Evolutionary conservation across 2,329 filamentous ascomycete genomes (phyloP), one percentile per base, ranked within the genome.

Genomic region (Fusarium sp.): DNA sequence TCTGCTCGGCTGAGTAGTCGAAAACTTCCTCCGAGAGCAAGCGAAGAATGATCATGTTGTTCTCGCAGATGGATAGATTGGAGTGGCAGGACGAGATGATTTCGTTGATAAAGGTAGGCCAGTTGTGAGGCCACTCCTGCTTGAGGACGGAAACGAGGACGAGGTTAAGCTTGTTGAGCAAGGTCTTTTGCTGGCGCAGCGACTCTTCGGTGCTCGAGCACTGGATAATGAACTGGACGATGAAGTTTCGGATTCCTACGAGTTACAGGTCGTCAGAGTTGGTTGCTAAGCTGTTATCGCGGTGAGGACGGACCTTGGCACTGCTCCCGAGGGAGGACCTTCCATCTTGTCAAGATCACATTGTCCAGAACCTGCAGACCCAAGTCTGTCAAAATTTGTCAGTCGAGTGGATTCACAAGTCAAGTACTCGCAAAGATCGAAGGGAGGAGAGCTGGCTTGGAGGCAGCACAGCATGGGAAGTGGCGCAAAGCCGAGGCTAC

Each of bases 71-170:
- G 42, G 96, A 96, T 61, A 99, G 87, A 84, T 93, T 98, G 77
- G 94, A 96, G 82, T 97, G 95, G 85, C 95, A 98, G 63, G 96
- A 96, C 28, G 94, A 93, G 79, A 99, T 95, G 84, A 99, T 99
- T 87, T 99, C 96, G 87, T 98, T 98, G 89, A 99, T 98, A 84
- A 99, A 99, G 26, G 95, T 98, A 17, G 97, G 96, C 96, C 97
- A 99, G 87, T 99, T 97, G 85, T 98, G 96, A 65, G 96, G 96
- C 96, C 96, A 99, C 85, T 99, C 96, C 85, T 99, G 96, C 88
- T 99, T 99, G 81, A 99, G 87, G 73, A 99, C 96, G 66, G 95
- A 98, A 78, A 99, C 94, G 74, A 99, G 92, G 66, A 98, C 96
- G 79, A 99, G 90, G 81, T 99, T 99, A 72, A 99, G 91, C 87